Percentiles rank a stretch among this genome's conserved stretches.
phyloP scores from a whole-genome alignment of 2,329 filamentous ascomycete species.

The Sphaerulina musiva region DNA sequence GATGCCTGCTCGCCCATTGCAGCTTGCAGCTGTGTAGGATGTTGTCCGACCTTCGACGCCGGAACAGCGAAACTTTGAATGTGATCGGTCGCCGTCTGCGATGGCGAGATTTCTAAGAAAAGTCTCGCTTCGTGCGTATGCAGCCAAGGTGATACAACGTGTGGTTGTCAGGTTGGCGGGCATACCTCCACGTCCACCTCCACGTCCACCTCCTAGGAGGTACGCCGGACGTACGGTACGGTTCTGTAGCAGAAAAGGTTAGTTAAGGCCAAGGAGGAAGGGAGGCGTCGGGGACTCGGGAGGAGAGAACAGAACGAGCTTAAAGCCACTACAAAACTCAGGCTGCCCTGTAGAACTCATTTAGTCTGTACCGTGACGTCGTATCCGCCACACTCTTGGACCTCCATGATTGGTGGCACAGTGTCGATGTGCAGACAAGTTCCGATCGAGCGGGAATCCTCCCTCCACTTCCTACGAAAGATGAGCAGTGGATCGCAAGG shows the following conservation, averaged over 20 bases:
- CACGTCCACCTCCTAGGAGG: too few species aligned
- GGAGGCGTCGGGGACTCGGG: too few species aligned
- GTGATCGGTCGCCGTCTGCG: not conserved
- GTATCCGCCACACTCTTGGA: not conserved
- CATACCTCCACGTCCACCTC: too few species aligned
- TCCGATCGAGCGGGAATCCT: slow-evolving; percentile 2
- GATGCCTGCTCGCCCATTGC: not conserved
- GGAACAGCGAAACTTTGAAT: not conserved
- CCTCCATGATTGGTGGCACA: not conserved
- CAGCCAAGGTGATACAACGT: not conserved
- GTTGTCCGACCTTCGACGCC: not conserved
- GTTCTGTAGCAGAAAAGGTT: too few species aligned
- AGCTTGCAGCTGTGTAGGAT: not conserved
- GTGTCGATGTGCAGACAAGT: slow-evolving; percentile 5
- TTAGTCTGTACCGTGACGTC: not conserved
- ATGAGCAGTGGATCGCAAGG: not conserved
- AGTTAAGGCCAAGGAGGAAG: too few species aligned
- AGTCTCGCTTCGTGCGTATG: not conserved
- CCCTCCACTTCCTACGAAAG: not conserved
- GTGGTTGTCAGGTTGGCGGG: not conserved
- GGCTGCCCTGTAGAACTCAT: too few species aligned
- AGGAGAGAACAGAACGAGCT: too few species aligned
- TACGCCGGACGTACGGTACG: too few species aligned
- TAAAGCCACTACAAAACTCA: too few species aligned
- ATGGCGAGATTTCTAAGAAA: not conserved